Evolutionary conservation across 2,329 filamentous ascomycete genomes (phyloP).

Genomic region (Tolypocladium inflatum): DNA sequence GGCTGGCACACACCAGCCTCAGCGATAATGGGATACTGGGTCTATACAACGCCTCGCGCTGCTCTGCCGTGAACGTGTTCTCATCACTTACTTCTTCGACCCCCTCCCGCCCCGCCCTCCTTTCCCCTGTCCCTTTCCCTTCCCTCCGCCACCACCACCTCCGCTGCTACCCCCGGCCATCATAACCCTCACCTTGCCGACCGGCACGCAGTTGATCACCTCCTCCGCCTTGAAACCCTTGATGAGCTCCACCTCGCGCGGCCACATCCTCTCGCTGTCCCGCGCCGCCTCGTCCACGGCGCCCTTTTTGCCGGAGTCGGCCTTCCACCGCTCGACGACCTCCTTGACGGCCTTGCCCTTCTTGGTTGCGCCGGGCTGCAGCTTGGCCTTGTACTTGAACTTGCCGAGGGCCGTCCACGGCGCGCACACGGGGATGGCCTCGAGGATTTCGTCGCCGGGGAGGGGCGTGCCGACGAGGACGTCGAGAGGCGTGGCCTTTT

Average conservation of each 20-base stretch:
- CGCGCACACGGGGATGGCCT: constrained; percentile 53
- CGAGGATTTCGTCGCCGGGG: constrained; percentile 73
- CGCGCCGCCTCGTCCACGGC: constrained; percentile 50
- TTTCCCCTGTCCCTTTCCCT: constrained; percentile 21
- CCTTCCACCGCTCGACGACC: constrained; percentile 72
- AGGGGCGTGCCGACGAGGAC: constrained; percentile 68
- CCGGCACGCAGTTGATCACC: constrained; percentile 70
- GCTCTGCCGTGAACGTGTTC: neutral
- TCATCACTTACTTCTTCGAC: constrained; percentile 26
- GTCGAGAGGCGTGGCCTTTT: constrained; percentile 50
- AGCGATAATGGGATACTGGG: neutral
- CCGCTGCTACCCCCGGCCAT: constrained; percentile 47
- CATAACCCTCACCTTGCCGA: constrained; percentile 73
- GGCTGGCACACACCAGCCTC: neutral
- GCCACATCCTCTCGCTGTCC: constrained; percentile 72
- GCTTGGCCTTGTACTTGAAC: constrained; percentile 89
- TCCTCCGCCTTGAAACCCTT: constrained; percentile 74
- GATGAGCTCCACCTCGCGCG: constrained; percentile 75
- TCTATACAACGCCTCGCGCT: neutral
- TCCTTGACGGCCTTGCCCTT: constrained; percentile 93
- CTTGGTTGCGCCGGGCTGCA: constrained; percentile 83
- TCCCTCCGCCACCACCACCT: constrained; percentile 24
- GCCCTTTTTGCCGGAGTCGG: constrained; percentile 48
- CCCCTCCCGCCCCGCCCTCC: constrained; percentile 29
- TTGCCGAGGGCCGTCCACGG: constrained; percentile 54